These are phyloP conservation scores for Gnetum montanum DNA, from an alignment of 75 land plant species.

Conservation along the genomic window DNA sequence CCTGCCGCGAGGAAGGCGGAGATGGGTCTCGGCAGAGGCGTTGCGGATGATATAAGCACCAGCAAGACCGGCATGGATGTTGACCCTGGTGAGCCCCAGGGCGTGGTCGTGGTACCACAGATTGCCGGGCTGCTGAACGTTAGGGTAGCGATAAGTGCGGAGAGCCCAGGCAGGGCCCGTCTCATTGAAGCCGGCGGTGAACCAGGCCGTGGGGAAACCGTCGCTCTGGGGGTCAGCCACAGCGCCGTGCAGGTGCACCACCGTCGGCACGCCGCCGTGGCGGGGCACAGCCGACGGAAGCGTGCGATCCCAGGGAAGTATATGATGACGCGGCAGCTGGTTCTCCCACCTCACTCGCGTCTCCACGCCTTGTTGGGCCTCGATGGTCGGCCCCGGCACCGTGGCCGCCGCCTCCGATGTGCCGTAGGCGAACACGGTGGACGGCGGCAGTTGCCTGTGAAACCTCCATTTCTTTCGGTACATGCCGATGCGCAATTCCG, in stretches of 20 bases:
- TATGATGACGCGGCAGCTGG: slow-evolving; percentile 52
- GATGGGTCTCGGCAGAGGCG: slow-evolving; percentile 10
- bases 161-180: slow-evolving; percentile 29
- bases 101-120: slow-evolving; percentile 91
- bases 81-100: slow-evolving; percentile 64
- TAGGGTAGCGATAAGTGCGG: slow-evolving; percentile 10
- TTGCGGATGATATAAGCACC: slow-evolving; percentile 33
- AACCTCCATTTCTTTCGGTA: slow-evolving; percentile 51
- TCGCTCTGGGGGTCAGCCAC: slow-evolving; percentile 47
- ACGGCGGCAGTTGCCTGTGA: slow-evolving; percentile 30
- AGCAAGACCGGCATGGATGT: slow-evolving; percentile 59
- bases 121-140: slow-evolving; percentile 32
- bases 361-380: slow-evolving; percentile 9
- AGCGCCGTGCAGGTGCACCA: slow-evolving; percentile 81
- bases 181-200: slow-evolving; percentile 36
- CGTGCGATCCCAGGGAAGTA: slow-evolving; percentile 62
- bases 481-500: slow-evolving; percentile 55
- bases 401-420: slow-evolving; percentile 7
- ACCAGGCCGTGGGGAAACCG: slow-evolving; percentile 68
- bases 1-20: slow-evolving; percentile 15
- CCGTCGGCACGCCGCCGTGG: slow-evolving; percentile 58
- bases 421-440: slow-evolving; percentile 25
- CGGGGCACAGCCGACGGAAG: slow-evolving; percentile 37
- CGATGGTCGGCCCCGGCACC: slow-evolving; percentile 33
- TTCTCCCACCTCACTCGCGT: slow-evolving; percentile 28